phyloP scores from a whole-genome alignment of 257 asterid species.

The Solanum lycopersicoides region DNA sequence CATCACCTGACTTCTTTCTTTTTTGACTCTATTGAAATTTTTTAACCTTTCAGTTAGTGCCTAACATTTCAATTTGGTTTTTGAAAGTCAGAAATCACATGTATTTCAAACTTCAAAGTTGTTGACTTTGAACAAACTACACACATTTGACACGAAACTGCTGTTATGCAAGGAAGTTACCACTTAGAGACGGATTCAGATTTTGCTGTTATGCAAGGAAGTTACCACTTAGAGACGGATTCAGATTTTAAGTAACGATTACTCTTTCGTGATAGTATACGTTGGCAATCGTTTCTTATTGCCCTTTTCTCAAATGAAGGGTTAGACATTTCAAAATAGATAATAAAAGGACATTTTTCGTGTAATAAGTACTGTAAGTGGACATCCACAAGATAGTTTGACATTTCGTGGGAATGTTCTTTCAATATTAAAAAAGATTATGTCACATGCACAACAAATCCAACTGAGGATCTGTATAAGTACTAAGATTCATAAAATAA shows the following conservation, averaged over 20 bases:
- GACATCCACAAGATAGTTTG: background rate
- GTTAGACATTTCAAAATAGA: background rate
- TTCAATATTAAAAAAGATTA: background rate
- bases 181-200: too few relatives aligned
- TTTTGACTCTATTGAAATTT: background rate
- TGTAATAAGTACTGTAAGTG: background rate
- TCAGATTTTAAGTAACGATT: background rate
- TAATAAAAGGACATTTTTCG: background rate
- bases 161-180: too few relatives aligned
- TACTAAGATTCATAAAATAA: background rate
- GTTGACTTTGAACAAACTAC: background rate
- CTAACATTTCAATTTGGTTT: background rate
- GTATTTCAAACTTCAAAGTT: background rate
- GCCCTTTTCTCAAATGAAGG: background rate
- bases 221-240: background rate
- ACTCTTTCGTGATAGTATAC: background rate
- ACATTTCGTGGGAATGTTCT: background rate
- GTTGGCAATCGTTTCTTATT: background rate
- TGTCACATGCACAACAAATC: background rate
- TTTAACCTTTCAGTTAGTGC: background rate
- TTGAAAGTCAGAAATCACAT: background rate
- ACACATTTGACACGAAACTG: background rate
- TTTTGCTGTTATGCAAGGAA: too few relatives aligned
- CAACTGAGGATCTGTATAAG: background rate
- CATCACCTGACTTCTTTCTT: background rate